phyloP scores from a whole-genome alignment of 441 rosid species.

The Gossypium davidsonii region DNA sequence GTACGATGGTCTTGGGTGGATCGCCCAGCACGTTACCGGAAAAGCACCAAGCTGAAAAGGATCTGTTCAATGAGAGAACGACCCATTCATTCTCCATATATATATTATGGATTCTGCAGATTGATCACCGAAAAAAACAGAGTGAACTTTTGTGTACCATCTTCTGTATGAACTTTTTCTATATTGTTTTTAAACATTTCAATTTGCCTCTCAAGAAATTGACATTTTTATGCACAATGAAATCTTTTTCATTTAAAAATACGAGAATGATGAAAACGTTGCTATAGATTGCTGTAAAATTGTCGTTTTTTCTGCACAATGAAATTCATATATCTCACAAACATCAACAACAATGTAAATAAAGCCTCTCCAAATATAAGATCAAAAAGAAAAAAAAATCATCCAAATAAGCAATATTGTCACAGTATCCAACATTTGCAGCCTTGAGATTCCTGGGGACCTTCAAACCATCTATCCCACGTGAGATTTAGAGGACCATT shows the following conservation, averaged over 20 bases:
- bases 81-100: background rate
- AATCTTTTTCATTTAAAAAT: constrained; percentile 24
- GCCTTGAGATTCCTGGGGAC: constrained; percentile 53
- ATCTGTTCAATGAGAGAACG: background rate
- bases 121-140: background rate
- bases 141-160: constrained; percentile 22
- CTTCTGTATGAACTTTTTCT: constrained; percentile 6
- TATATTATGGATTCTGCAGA: constrained; percentile 8
- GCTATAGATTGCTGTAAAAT: constrained; percentile 11
- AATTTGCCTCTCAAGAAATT: background rate
- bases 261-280: constrained; percentile 18
- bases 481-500: constrained; percentile 45
- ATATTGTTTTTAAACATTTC: constrained; percentile 21
- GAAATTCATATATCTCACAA: constrained; percentile 6
- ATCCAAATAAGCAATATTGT: constrained; percentile 19
- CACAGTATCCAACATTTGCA: constrained; percentile 78
- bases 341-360: background rate
- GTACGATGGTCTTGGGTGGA: constrained; percentile 89
- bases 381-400: background rate
- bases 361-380: constrained; percentile 5
- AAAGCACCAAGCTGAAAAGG: constrained; percentile 46
- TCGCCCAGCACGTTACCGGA: constrained; percentile 82
- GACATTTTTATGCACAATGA: constrained; percentile 30
- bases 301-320: constrained; percentile 20
- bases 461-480: constrained; percentile 90